A percentile compares a stretch with the other conserved stretches of the same genome.
Evolutionary conservation across 352 stramenopile species (phyloP).

Genomic region (Phytophthora podocarpi): DNA sequence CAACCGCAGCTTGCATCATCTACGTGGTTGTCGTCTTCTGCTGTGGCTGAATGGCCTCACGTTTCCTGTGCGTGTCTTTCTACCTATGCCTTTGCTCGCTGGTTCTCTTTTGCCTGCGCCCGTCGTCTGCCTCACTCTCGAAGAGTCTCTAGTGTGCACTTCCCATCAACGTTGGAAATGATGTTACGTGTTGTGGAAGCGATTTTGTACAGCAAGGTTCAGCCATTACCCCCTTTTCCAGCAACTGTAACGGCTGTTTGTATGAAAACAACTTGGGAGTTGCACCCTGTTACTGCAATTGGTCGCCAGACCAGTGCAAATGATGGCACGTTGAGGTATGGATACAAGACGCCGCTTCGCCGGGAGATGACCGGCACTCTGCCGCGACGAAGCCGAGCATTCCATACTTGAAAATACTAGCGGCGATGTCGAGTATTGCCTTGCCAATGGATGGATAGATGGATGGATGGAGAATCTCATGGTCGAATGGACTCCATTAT

Average conservation of each 20-base stretch:
- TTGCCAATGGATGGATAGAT: too few species aligned
- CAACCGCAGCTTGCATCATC: constrained; percentile 3
- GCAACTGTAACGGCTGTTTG: constrained; percentile 24
- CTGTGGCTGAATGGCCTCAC: constrained; percentile 4
- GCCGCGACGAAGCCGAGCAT: too few species aligned
- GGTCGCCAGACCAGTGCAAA: too few species aligned
- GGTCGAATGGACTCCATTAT: not conserved
- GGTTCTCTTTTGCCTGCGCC: constrained; percentile 5
- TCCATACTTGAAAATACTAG: too few species aligned
- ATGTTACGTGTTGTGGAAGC: constrained; percentile 28
- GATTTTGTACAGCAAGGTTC: not conserved
- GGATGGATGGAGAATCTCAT: constrained; percentile 19
- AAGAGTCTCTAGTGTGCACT: constrained; percentile 15
- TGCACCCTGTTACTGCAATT: constrained; percentile 12
- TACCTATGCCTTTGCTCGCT: not conserved
- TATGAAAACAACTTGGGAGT: constrained; percentile 19
- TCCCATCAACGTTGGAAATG: constrained; percentile 18
- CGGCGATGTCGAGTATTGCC: too few species aligned
- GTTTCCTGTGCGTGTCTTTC: not conserved
- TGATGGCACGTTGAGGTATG: too few species aligned
- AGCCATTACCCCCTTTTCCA: constrained; percentile 7
- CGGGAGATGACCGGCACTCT: too few species aligned
- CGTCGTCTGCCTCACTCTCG: not conserved
- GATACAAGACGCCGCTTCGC: too few species aligned
- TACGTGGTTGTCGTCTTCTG: not conserved